Base-by-base conservation (phyloP, 257 asterid genomes). In the Scutellaria barbata region DNA sequence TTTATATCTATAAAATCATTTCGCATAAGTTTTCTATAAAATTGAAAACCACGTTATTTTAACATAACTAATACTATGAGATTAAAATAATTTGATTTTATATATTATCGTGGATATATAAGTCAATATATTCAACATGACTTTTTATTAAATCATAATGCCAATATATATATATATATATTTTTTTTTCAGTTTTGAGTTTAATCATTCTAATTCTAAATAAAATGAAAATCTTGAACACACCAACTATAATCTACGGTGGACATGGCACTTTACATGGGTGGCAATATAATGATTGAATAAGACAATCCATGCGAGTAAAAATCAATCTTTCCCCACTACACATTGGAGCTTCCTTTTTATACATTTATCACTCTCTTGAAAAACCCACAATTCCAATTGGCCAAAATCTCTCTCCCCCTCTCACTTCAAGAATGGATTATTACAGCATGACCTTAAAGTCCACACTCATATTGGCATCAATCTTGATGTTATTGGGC, bases 231-330 rank as follows among this genome's bases (percentile, higher is more conserved):
- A 13, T 50, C 1, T 41, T 2, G 35, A 30, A 10, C 40, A 5
- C 9, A 52, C 37, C 45, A 50, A 51, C 40, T 16, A 16, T 30
- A 30, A 4, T 30, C 35, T 30, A 10, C 17, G 54, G 66, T 65
- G 78, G 78, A 41, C 71, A 53, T 1, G 17, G 69, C 79, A 79
- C 82, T 77, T 61, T 7, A 10, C 1, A 73, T 11, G 4, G 42
- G 77, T 41, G 74, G 74, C 41, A 41, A n/a, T 47, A 14, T 12
- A 64, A 79, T 79, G 33, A 79, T 74, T 74, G 62, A 52, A 69
- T 42, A 51, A 54, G 69, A 50, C 61, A 50, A 71, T 25, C 17
- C 4, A 7, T 8, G 20, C 3, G 63, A 68, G 54, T 53, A 61
- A 69, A 22, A 68, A 50, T 61, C 61, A 37, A 12, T 63, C 48